These are phyloP conservation scores for Leccinum fuscescens DNA, from an alignment of 1,284 basidiomycete species.

Conservation along the genomic window DNA sequence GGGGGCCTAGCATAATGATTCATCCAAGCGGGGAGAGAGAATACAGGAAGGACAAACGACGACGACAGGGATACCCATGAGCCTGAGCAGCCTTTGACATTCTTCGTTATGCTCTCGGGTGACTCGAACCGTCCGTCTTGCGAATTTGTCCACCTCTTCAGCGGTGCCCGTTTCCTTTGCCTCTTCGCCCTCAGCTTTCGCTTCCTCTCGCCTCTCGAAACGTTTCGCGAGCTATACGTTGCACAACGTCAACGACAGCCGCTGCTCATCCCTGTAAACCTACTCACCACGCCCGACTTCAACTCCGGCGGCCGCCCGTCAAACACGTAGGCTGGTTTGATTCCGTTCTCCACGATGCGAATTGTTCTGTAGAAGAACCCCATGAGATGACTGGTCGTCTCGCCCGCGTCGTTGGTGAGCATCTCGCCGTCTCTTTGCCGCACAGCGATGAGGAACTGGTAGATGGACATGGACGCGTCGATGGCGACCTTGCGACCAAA, in stretches of 20 bases:
- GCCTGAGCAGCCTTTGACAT: slow-evolving; percentile 79
- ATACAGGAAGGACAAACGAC: slow-evolving; percentile 64
- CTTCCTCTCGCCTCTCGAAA: slow-evolving; percentile 87
- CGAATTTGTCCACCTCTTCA: slow-evolving; percentile 91
- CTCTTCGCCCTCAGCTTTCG: slow-evolving; percentile 92
- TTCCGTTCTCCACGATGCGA: slow-evolving; percentile 98
- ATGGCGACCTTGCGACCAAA: slow-evolving; percentile 99
- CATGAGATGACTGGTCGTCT: slow-evolving; percentile 97
- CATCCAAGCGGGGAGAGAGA: slow-evolving; percentile 3
- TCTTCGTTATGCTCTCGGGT: slow-evolving; percentile 97
- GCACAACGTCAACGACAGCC: not conserved
- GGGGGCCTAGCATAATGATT: slow-evolving; percentile 67
- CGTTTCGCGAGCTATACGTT: slow-evolving; percentile 81
- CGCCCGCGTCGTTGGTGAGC: slow-evolving; percentile 94
- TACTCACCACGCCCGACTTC: slow-evolving; percentile 91
- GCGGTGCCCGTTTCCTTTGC: slow-evolving; percentile 92
- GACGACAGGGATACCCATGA: slow-evolving; percentile 98
- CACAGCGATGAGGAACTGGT: slow-evolving; percentile 98
- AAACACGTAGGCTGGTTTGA: slow-evolving; percentile 98
- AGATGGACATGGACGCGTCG: slow-evolving; percentile 95
- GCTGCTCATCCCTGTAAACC: not conserved
- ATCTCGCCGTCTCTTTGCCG: slow-evolving; percentile 95
- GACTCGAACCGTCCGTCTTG: slow-evolving; percentile 90
- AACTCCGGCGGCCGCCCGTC: slow-evolving; percentile 98
- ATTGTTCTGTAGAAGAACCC: slow-evolving; percentile 98